Evolutionary conservation across 2,329 filamentous ascomycete species (phyloP), one percentile per base, ranked within the genome.

Genomic region (Pyrenophora tritici-repentis): DNA sequence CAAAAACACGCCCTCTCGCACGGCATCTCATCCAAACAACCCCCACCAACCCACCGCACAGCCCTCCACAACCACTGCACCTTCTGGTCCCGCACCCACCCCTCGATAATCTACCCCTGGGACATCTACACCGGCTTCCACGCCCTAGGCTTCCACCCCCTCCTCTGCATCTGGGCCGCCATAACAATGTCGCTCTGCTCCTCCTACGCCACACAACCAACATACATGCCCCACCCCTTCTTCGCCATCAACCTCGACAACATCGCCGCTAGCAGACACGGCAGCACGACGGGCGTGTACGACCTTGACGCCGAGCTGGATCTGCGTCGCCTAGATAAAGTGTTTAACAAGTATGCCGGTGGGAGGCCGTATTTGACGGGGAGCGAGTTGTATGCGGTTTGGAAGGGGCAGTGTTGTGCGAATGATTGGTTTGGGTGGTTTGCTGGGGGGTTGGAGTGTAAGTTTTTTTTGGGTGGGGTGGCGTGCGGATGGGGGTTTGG

Each of bases 341-440:
- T 59, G 2, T 61, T 59, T 26, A 33, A 48, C 9, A 61, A 59
- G 32, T 63, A 63, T 39, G 58, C 58, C 1, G 47, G 37, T 4
- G 60, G 56, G 17, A 51, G 54, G 16, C 41, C 53, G 13, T 56
- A 57, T 26, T 22, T 62, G 18, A 59, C 53, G 3, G 20, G 37
- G 42, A 41, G 48, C 42, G 50, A 44, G 7, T 35, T 55, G 18
- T 59, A 52, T 20, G 35, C 48, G 2, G 50, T 59, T 8, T 61
- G 56, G 55, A 32, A 39, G 16, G 56, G 50, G 10, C 53, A 61
- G 42, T 50, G 56, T n/a, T 59, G 55, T 40, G 53, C 53, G 12
- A 53, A 59, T 29, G 58, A 61, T 22, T 57, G 50, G 26, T 59
- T 59, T 38, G 59, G 59, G 2, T 61, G 59, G 59, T 56, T 61